Evolutionary conservation across 805 yeast genomes (phyloP).

Genomic region (Saturnispora sanitii): DNA sequence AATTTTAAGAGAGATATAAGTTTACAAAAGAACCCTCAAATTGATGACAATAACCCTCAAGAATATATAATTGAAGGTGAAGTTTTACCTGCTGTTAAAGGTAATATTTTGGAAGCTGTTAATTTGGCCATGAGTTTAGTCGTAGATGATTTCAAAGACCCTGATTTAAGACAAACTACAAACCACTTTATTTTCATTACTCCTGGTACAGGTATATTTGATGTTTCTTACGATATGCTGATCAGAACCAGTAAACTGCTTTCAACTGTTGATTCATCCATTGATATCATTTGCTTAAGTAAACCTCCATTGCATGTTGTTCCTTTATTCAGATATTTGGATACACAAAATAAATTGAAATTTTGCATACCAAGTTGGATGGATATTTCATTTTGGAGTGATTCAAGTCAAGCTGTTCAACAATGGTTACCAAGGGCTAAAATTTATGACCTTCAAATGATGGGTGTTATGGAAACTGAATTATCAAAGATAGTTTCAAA

Average conservation of each 20-base stretch:
- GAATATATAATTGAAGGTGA: conserved; percentile 44
- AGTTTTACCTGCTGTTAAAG: conserved; percentile 78
- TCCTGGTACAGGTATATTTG: conserved; percentile 90
- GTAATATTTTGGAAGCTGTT: conserved; percentile 80
- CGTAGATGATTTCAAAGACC: conserved; percentile 67
- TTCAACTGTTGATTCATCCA: conserved; percentile 69
- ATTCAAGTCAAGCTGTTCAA: conserved; percentile 33
- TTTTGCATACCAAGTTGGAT: conserved; percentile 93
- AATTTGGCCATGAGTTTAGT: conserved; percentile 73
- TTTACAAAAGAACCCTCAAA: conserved; percentile 30
- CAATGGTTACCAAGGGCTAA: conserved; percentile 94
- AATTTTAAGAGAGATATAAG: conserved; percentile 69
- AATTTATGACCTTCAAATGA: conserved; percentile 93
- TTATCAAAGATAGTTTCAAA: conserved; percentile 58
- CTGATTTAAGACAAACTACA: conserved; percentile 84
- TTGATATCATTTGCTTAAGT: conserved; percentile 81
- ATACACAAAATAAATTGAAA: conserved; percentile 37
- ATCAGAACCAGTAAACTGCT: conserved; percentile 67
- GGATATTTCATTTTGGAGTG: conserved; percentile 85
- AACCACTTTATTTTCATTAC: conserved; percentile 80
- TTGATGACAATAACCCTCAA: conserved; percentile 26
- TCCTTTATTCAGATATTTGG: conserved; percentile 72
- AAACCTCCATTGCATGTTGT: conserved; percentile 89
- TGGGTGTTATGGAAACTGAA: conserved; percentile 95
- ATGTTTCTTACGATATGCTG: conserved; percentile 74